Evolutionary conservation across 352 stramenopile species (phyloP), one percentile per base, ranked within the genome.

Genomic region (Pythium apleroticum): DNA sequence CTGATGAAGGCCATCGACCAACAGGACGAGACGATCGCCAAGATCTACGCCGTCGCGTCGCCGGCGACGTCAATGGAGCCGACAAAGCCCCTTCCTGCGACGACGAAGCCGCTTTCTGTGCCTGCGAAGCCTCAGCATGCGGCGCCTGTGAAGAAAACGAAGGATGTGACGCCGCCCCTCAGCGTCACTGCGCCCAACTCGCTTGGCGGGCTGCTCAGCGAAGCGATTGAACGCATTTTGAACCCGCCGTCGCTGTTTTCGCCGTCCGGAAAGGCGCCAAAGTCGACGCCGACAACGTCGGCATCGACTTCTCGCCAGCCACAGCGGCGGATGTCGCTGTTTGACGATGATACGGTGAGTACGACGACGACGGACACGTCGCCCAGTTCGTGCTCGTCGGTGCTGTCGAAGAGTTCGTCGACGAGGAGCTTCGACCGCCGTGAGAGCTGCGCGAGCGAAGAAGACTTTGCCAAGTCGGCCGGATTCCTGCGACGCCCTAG

Each of bases 1-100:
- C 71, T 95, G 1, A 66, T 77, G 12, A 68, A 70, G 27, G 78
- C 84, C 10, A 76, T 93, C 30, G 81, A 90, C 52, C 78, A 92
- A 63, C 84, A 93, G 65, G 85, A 93, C 65, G 78, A 83, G 49
- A 81, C 86, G 14, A 89, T 93, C 39, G 84, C 83, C 25, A 87
- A 90, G 63, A 92, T 93, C 65, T 93, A 90, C 58, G 77, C 84
- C 0, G 68, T 65, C 20, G 58, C 58, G 28, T 63, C 66, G 4
- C 66, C 61, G 1, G 41, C 43, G 33, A 63, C 64, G 9, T 56
- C 64, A 33, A 41, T 57, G 22, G 57, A 30, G 56, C 41, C 37
- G 41, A 31, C 48, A 6, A 25, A 63, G 20, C 27, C 50, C 2
- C 28, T 3, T 15, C 8, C 24, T n/a, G 14, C 46, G 14, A 24